phyloP scores from a whole-genome alignment of 179 eudicot genomes.

The Beta lomatogona region DNA sequence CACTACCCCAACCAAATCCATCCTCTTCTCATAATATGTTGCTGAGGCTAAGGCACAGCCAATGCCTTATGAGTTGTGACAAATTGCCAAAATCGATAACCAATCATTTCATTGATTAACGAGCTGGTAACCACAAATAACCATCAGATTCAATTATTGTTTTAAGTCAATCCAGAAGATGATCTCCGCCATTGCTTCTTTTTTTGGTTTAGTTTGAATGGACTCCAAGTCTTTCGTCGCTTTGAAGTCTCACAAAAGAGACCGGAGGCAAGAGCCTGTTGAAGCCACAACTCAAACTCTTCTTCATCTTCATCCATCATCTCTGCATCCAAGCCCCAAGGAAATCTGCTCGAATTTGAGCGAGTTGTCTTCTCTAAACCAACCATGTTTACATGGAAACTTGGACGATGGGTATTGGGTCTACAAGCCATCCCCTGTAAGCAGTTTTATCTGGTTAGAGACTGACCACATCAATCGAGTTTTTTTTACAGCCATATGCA shows the following conservation, averaged over 20 bases:
- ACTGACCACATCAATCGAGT: not conserved
- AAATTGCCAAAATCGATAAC: constrained; percentile 15
- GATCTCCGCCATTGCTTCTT: constrained; percentile 77
- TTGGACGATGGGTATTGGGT: constrained; percentile 93
- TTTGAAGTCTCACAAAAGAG: constrained; percentile 85
- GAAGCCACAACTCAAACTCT: constrained; percentile 93
- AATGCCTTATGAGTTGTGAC: not conserved
- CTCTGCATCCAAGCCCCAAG: constrained; percentile 93
- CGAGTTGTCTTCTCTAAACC: constrained; percentile 83
- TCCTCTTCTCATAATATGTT: constrained; percentile 8
- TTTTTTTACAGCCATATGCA: not conserved
- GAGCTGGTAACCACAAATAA: constrained; percentile 5
- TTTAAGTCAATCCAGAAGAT: constrained; percentile 45
- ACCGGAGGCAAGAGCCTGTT: constrained; percentile 95
- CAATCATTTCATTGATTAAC: constrained; percentile 19
- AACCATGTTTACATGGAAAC: constrained; percentile 98
- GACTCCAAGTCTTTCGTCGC: constrained; percentile 95
- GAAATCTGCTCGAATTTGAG: constrained; percentile 84
- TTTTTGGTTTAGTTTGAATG: constrained; percentile 75
- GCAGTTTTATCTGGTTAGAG: constrained; percentile 12
- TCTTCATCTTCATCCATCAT: constrained; percentile 85
- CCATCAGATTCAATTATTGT: not conserved
- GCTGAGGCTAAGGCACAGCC: constrained; percentile 15
- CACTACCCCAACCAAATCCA: constrained; percentile 1
- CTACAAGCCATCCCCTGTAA: constrained; percentile 95